Conservation (phyloP, 208 protist species). For the Lotmaria passim region DNA sequence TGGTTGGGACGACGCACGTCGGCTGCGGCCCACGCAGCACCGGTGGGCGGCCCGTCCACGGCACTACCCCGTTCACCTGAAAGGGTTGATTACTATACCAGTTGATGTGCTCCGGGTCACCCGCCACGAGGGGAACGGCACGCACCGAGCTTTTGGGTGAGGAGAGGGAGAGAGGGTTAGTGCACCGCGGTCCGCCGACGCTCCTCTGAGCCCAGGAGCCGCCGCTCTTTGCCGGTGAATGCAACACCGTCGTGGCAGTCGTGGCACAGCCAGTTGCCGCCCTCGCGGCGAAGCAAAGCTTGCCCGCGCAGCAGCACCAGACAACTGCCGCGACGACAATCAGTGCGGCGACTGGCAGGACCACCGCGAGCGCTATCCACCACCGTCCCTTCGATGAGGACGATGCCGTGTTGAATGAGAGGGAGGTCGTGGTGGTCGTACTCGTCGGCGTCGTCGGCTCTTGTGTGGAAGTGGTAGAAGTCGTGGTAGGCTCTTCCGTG, state of each 20-base stretch:
- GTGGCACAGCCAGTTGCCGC: no score
- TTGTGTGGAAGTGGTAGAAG: neutral
- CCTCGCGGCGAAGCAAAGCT: neutral
- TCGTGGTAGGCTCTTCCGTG: neutral
- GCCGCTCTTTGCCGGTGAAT: neutral
- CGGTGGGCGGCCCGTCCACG: constrained; percentile 35
- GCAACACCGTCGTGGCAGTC: neutral
- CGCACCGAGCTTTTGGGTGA: neutral
- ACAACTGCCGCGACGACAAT: neutral
- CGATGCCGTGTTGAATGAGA: neutral
- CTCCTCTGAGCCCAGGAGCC: no score
- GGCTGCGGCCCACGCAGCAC: constrained; percentile 35
- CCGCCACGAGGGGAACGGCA: neutral
- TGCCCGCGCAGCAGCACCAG: constrained; percentile 8
- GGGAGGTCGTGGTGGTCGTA: neutral
- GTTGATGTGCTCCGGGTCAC: constrained; percentile 18
- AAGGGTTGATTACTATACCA: constrained; percentile 18
- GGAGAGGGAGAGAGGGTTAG: constrained; percentile 18
- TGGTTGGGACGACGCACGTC: constrained; percentile 24
- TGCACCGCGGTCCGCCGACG: neutral
- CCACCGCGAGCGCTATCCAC: constrained; percentile 7
- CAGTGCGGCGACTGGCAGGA: neutral
- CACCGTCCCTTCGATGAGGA: constrained; percentile 2
- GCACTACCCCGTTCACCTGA: constrained; percentile 28
- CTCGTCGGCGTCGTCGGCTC: neutral